Evolutionary conservation across 139 green algal species (phyloP).

Genomic region (Edaphochlamys debaryana): DNA sequence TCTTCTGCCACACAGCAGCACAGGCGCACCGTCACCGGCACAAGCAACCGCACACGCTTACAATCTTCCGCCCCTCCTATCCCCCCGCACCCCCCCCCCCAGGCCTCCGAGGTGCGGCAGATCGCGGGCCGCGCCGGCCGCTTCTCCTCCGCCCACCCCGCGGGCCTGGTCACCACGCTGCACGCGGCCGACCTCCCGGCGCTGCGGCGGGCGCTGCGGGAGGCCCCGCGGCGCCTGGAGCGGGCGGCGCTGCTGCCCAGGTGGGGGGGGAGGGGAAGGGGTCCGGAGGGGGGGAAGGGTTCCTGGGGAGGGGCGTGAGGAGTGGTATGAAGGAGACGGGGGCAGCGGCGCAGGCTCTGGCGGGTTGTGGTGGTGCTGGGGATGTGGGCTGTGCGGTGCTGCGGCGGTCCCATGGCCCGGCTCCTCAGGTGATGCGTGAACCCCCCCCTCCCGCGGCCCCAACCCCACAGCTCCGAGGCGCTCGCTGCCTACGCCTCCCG

Average conservation of each 20-base stretch:
- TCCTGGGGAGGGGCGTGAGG: background rate
- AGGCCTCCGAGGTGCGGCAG: constrained; percentile 43
- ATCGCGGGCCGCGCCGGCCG: constrained; percentile 48
- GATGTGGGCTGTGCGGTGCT: no score
- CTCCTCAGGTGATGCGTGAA: no score
- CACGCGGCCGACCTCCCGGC: constrained; percentile 46
- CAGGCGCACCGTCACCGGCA: background rate
- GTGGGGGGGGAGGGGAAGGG: background rate
- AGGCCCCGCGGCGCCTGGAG: constrained; percentile 1
- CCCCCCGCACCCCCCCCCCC: no score
- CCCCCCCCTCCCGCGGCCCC: background rate
- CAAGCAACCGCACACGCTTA: background rate
- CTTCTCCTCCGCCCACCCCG: constrained; percentile 43
- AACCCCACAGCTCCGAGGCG: constrained; percentile 24
- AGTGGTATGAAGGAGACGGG: background rate
- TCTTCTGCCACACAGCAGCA: background rate
- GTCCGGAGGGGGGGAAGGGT: background rate
- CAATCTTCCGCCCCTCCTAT: no score
- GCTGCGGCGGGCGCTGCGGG: constrained; percentile 44
- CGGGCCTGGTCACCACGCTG: constrained; percentile 56
- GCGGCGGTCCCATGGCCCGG: no score
- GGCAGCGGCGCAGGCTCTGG: no score
- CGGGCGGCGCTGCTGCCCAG: constrained; percentile 55
- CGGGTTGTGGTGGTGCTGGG: background rate
- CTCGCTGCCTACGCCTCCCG: constrained; percentile 14